Evolutionary conservation across 768 basidiomycete species (phyloP).

Genomic region (Coprinopsis marcescibilis): DNA sequence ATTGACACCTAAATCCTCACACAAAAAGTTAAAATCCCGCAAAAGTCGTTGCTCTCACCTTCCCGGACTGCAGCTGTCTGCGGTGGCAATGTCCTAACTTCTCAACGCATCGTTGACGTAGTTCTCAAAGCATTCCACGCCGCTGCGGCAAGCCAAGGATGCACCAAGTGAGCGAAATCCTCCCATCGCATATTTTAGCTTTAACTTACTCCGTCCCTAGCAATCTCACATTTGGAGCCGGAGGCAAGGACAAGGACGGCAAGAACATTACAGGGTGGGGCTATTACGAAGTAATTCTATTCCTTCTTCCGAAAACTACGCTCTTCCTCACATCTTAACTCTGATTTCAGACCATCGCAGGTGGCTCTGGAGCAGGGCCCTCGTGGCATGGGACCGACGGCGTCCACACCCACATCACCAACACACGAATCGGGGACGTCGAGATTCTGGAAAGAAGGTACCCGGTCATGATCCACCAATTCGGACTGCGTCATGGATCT

Average conservation of each 20-base stretch:
- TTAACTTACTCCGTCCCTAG: constrained; percentile 29
- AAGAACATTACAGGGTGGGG: constrained; percentile 79
- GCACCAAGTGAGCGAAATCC: constrained; percentile 65
- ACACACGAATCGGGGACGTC: constrained; percentile 88
- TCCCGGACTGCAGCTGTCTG: constrained; percentile 87
- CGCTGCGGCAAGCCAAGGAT: constrained; percentile 88
- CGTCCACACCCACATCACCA: constrained; percentile 91
- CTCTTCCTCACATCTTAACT: constrained; percentile 5
- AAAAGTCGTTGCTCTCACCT: constrained; percentile 73
- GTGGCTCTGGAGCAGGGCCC: constrained; percentile 88
- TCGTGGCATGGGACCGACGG: constrained; percentile 90
- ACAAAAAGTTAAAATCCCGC: constrained; percentile 61
- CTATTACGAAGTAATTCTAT: constrained; percentile 71
- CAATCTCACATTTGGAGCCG: constrained; percentile 85
- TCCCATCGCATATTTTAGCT: constrained; percentile 1
- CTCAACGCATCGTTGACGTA: constrained; percentile 91
- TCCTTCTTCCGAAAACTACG: neutral
- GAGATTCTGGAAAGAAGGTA: constrained; percentile 93
- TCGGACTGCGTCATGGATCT: constrained; percentile 66
- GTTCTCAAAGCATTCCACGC: constrained; percentile 91
- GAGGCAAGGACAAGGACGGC: constrained; percentile 82
- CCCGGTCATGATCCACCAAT: constrained; percentile 83
- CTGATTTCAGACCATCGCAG: constrained; percentile 73
- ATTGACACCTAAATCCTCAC: constrained; percentile 1
- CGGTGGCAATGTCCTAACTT: constrained; percentile 88